Evolutionary conservation across 371 early-diverging fungal genomes (phyloP).

Genomic region (Apophysomyces elegans): DNA sequence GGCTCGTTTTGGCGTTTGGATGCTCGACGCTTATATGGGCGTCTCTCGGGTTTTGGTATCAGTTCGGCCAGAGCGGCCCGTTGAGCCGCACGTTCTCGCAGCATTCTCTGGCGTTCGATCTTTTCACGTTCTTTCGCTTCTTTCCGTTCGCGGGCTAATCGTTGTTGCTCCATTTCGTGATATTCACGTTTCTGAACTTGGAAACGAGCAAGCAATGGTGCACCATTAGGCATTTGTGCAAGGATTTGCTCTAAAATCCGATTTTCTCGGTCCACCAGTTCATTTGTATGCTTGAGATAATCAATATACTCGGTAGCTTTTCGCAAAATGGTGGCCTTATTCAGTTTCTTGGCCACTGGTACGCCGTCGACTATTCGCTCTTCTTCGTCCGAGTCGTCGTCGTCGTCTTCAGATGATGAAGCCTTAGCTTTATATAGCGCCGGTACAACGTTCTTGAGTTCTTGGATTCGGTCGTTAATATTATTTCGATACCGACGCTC

Average conservation of each 20-base stretch:
- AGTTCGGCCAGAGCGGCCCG: constrained; percentile 36
- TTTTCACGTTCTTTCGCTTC: constrained; percentile 30
- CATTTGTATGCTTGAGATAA: constrained; percentile 63
- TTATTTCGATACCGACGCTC: constrained; percentile 90
- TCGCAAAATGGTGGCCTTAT: constrained; percentile 86
- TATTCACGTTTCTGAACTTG: constrained; percentile 30
- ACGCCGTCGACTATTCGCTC: constrained; percentile 59
- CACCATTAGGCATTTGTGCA: constrained; percentile 57
- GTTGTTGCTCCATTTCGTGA: constrained; percentile 24
- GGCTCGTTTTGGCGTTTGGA: constrained; percentile 3
- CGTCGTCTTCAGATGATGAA: constrained; percentile 42
- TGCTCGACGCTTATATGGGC: constrained; percentile 27
- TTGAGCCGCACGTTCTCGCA: constrained; percentile 38
- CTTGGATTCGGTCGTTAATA: constrained; percentile 87
- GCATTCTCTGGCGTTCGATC: constrained; percentile 23
- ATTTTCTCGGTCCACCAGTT: constrained; percentile 54
- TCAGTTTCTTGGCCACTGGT: constrained; percentile 72
- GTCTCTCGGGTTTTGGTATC: constrained; percentile 32
- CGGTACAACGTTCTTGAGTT: constrained; percentile 81
- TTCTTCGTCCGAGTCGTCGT: constrained; percentile 53
- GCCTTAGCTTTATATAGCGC: constrained; percentile 66
- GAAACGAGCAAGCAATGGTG: constrained; percentile 34
- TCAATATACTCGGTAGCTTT: constrained; percentile 88
- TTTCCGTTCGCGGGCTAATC: constrained; percentile 28
- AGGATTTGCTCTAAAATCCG: constrained; percentile 49